A percentile compares a stretch with the other conserved stretches of the same genome.
These are phyloP conservation scores for Xylaria nigripes DNA, from an alignment of 495 filamentous ascomycete species.

Conservation along the genomic window DNA sequence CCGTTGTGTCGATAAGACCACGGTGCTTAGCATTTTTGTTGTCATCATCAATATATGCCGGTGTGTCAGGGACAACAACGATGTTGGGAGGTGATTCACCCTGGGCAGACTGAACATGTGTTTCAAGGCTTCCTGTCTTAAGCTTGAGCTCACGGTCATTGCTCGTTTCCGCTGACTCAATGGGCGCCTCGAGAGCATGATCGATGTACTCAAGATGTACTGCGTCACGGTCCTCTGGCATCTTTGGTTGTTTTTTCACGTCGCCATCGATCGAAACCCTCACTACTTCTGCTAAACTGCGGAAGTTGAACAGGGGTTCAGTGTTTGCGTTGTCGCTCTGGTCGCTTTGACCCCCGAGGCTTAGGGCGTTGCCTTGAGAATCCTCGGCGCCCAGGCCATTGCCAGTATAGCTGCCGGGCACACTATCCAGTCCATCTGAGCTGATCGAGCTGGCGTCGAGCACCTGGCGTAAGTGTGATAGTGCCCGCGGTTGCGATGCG, in stretches of 20 bases:
- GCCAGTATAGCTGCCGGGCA: conserved; percentile 43
- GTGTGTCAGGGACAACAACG: conserved; percentile 36
- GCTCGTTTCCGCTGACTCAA: background rate
- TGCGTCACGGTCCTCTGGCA: conserved; percentile 13
- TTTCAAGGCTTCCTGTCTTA: background rate
- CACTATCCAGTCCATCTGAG: conserved; percentile 63
- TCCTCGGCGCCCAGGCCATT: conserved; percentile 34
- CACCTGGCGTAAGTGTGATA: conserved; percentile 68
- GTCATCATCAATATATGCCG: conserved; percentile 17
- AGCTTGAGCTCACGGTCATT: background rate
- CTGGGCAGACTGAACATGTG: background rate
- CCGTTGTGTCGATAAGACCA: conserved; percentile 25
- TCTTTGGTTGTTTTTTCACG: conserved; percentile 2
- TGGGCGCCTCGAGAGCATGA: background rate
- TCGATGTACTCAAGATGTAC: conserved; percentile 15
- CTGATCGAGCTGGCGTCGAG: conserved; percentile 76
- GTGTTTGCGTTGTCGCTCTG: conserved; percentile 44
- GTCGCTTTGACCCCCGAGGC: conserved; percentile 33
- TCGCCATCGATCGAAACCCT: conserved; percentile 44
- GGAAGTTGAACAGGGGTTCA: conserved; percentile 87
- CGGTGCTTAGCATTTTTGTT: conserved; percentile 32
- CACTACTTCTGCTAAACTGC: conserved; percentile 79
- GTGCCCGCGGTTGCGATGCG: conserved; percentile 36
- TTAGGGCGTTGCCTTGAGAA: conserved; percentile 37
- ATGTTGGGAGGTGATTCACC: conserved; percentile 25